These are phyloP conservation scores for Russula sp. DNA, from an alignment of 768 basidiomycete genomes.

Conservation along the genomic window DNA sequence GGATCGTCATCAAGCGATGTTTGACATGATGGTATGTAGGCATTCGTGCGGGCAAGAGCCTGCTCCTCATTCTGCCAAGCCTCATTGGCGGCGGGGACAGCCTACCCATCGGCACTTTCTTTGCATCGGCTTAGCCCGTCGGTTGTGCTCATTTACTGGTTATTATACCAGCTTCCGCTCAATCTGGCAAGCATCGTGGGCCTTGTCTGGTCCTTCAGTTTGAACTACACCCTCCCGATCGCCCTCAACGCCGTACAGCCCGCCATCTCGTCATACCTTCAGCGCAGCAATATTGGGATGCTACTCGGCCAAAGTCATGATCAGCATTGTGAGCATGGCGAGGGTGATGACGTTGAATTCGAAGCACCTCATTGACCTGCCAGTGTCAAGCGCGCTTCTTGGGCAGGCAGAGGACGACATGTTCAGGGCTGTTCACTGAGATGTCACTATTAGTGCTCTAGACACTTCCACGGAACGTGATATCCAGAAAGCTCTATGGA, in stretches of 20 bases:
- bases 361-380: not conserved
- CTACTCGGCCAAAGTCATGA: slow-evolving; percentile 15
- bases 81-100: too few species aligned
- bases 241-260: slow-evolving; percentile 8
- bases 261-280: not conserved
- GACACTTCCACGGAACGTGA: slow-evolving; percentile 90
- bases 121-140: not conserved
- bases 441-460: slow-evolving; percentile 53
- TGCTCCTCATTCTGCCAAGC: too few species aligned
- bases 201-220: slow-evolving; percentile 1
- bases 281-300: not conserved
- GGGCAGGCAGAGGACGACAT: not conserved
- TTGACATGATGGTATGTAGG: too few species aligned
- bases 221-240: slow-evolving; percentile 11
- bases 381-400: not conserved
- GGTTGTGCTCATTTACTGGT: not conserved
- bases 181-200: not conserved
- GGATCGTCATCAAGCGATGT: too few species aligned
- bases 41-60: too few species aligned
- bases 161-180: not conserved
- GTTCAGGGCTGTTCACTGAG: not conserved
- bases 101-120: too few species aligned
- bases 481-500: slow-evolving; percentile 83
- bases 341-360: slow-evolving; percentile 8
- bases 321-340: slow-evolving; percentile 12